A percentile compares a stretch with the other conserved stretches of the same genome.
These are phyloP conservation scores for Spatholobus suberectus DNA, from an alignment of 306 rosid genomes.

Conservation along the genomic window DNA sequence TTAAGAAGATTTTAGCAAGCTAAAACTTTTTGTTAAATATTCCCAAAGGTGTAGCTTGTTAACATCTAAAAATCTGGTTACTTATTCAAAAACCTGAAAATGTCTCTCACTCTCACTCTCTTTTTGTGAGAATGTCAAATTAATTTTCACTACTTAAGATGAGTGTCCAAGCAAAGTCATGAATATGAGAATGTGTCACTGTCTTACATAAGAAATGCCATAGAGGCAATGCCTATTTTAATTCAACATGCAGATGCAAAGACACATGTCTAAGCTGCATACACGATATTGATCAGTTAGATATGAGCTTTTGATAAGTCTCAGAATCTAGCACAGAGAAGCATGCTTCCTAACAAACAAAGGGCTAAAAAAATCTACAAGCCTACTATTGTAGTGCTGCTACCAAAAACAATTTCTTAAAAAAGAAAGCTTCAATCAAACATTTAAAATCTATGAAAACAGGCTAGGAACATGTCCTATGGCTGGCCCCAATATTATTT, in stretches of 20 bases:
- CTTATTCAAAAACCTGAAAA: background rate
- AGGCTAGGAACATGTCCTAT: background rate
- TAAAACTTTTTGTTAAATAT: background rate
- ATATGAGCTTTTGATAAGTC: background rate
- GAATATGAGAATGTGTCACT: background rate
- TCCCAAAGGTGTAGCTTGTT: background rate
- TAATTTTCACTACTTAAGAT: background rate
- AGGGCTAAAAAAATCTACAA: background rate
- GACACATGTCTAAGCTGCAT: background rate
- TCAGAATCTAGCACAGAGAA: conserved; percentile 6
- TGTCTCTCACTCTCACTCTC: background rate
- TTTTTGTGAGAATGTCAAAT: background rate
- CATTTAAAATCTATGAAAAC: background rate
- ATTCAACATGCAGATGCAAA: background rate
- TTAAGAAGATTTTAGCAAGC: background rate
- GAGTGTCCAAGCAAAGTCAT: background rate
- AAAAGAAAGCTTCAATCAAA: background rate
- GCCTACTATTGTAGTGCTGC: background rate
- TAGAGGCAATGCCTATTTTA: background rate
- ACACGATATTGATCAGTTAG: background rate
- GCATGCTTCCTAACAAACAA: background rate
- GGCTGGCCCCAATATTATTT: background rate
- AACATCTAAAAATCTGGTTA: background rate
- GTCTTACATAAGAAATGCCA: background rate
- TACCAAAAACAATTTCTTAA: conserved; percentile 5